A percentile compares a stretch with the other conserved stretches of the same genome.
Conservation (phyloP, 2,329 filamentous ascomycete species). For the Diaporthe vexans region DNA sequence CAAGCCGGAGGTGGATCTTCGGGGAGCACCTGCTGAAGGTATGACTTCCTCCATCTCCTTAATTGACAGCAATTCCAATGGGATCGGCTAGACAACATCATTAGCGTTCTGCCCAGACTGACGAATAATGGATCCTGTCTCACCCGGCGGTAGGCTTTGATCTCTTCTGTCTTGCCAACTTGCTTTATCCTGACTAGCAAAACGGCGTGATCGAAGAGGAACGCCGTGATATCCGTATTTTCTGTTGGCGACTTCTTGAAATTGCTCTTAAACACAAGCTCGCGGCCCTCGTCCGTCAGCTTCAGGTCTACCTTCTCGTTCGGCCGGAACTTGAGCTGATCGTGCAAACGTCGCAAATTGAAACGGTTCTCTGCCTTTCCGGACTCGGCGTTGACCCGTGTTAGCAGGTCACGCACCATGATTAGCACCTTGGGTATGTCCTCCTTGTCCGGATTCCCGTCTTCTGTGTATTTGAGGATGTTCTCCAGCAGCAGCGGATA, state of each 20-base stretch:
- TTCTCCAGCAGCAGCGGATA: slow-evolving; percentile 94
- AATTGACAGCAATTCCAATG: slow-evolving; percentile 91
- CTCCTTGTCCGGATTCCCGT: slow-evolving; percentile 89
- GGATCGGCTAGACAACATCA: slow-evolving; percentile 77
- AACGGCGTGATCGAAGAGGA: slow-evolving; percentile 96
- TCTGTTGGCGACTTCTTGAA: slow-evolving; percentile 95
- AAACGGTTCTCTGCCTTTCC: slow-evolving; percentile 98
- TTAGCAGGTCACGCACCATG: slow-evolving; percentile 88
- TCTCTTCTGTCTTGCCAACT: slow-evolving; percentile 92
- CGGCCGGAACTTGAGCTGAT: slow-evolving; percentile 90
- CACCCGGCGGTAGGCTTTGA: slow-evolving; percentile 89
- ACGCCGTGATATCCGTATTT: slow-evolving; percentile 90
- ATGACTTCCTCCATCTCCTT: slow-evolving; percentile 98
- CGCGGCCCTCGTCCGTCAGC: slow-evolving; percentile 91
- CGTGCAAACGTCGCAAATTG: slow-evolving; percentile 91
- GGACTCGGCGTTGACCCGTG: slow-evolving; percentile 92
- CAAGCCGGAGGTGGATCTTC: slow-evolving; percentile 89
- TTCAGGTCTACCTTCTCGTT: slow-evolving; percentile 95
- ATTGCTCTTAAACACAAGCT: slow-evolving; percentile 93
- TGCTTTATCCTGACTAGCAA: slow-evolving; percentile 92
- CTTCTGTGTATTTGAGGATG: slow-evolving; percentile 90
- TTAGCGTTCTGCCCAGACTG: slow-evolving; percentile 37
- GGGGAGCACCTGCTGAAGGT: slow-evolving; percentile 82
- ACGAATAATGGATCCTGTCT: slow-evolving; percentile 45
- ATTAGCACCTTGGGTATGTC: slow-evolving; percentile 92